Evolutionary conservation across 2,329 filamentous ascomycete species (phyloP), one percentile per base, ranked within the genome.

Genomic region (Talaromyces sp.): DNA sequence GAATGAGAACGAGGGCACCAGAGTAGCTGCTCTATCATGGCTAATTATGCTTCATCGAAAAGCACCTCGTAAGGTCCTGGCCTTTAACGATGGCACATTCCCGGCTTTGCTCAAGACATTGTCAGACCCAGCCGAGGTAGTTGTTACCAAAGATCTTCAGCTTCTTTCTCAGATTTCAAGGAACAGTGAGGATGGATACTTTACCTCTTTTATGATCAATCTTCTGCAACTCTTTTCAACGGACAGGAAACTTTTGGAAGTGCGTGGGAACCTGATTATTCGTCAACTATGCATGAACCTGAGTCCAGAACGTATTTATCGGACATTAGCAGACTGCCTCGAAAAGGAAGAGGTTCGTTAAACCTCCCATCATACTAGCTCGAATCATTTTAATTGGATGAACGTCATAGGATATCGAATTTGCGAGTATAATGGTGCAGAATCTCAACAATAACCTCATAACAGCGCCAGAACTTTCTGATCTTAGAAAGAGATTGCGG

Each of bases 401-500:
- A 15, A 41, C 39, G 27, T 31, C 27, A 31, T 37, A 85, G 79
- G 95, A 99, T 75, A 88, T 99, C 49, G 96, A 99, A 76, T 99
- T 99, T 78, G 94, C 95, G 17, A 97, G 94, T 75, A 98, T 99
- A 72, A 99, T 99, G 95, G 93, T 99, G 35, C 95, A 99, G 77
- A 98, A 98, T 73, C 84, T 99, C 61, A 99, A 99, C 81, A 99
- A 99, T 78, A 99, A 99, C 72, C 88, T 99, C 63, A 97, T 99
- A 69, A 99, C 96, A 1, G 95, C 96, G 0, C 95, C 96, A 0
- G 93, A 99, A 77, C 83, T 99, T 35, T 88, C 92, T 1, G 96
- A 98, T 71, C 83, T 99, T 68, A 88, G 95, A 54, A 97, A 97
- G 77, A 85, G 95, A 50, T 81, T 99, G 60, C 86, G 95, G 39